Base-by-base conservation (phyloP, 352 stramenopile genomes). In the Blastocystis sp. region DNA sequence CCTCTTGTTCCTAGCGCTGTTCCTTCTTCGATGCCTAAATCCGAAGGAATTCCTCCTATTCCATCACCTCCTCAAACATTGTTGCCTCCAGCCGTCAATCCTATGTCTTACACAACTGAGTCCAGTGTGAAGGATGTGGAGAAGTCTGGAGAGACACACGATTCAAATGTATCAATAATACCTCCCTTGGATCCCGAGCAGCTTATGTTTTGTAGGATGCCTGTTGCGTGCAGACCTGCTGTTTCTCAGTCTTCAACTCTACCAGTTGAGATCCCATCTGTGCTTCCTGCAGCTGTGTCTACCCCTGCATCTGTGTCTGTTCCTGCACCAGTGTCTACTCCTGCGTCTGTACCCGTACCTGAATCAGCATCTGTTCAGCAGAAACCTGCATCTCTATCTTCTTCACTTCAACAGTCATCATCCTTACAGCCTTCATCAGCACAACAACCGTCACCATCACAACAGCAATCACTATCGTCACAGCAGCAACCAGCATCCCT, bases 131-230 rank as follows among this genome's bases (percentile, higher is more conserved):
- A 22, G 64, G 42, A 44, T 11, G 64, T 56, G 64, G 33, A 76
- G 64, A 44, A 48, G 0, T 22, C 15, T 30, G 33, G 15, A 44
- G 42, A 76, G 64, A n/a, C 64, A 24, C 35, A 48, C 3, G 60
- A 70, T 15, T n/a, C 24, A 4, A 22, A 9, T 24, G 4, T 37
- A 19, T 37, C 27, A 0, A 84, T 84, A 44, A 68, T 84, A 22
- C 73, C 73, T 22, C 17, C 48, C 13, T 57, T 84, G 42, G 54
- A 84, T 9, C 73, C 73, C 51, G 64, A 76, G n/a, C 22, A 76
- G 22, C 64, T 76, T 11, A 1, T 76, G 33, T 27, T 33, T 13
- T n/a, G 56, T 62, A 3, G 56, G 5, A 62, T 33, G 56, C 56
- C 56, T 5, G 56, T 48, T 48, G 40, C 40, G 2, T 48, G 40